phyloP scores from a whole-genome alignment of 1,139 yeast genomes.

The Candida sanyaensis region DNA sequence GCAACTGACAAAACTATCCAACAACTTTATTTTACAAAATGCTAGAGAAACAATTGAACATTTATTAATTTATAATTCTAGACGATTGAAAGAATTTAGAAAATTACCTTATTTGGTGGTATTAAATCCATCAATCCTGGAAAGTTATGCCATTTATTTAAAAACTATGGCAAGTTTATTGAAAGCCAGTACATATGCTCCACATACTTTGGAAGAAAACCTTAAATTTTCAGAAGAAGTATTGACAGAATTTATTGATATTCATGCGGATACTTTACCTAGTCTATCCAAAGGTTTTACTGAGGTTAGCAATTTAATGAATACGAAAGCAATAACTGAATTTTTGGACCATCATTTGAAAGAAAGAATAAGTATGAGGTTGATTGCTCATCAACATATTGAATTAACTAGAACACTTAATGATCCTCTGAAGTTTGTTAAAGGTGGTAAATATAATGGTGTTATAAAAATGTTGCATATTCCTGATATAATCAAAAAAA shows the following conservation, averaged over 20 bases:
- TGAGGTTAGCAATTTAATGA: conserved; percentile 63
- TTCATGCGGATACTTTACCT: conserved; percentile 83
- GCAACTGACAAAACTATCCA: conserved; percentile 42
- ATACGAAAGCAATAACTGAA: conserved; percentile 50
- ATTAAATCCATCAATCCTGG: conserved; percentile 87
- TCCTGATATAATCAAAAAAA: conserved; percentile 57
- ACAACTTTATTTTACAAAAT: conserved; percentile 32
- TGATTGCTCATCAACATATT: conserved; percentile 83
- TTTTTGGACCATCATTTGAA: conserved; percentile 78
- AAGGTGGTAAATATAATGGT: conserved; percentile 60
- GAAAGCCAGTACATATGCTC: conserved; percentile 38
- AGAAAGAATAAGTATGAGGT: conserved; percentile 83
- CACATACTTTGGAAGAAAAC: conserved; percentile 56
- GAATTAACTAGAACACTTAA: conserved; percentile 47
- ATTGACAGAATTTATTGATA: conserved; percentile 61
- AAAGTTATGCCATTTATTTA: conserved; percentile 71
- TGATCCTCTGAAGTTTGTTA: conserved; percentile 21
- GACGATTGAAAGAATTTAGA: conserved; percentile 67
- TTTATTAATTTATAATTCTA: conserved; percentile 48
- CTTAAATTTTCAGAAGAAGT: conserved; percentile 46
- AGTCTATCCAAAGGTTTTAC: conserved; percentile 78
- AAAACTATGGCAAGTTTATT: conserved; percentile 67
- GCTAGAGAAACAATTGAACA: conserved; percentile 48
- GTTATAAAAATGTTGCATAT: conserved; percentile 68
- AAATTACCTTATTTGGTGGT: conserved; percentile 80